Evolutionary conservation across 352 stramenopile genomes (phyloP).

Genomic region (Globisporangium splendens): DNA sequence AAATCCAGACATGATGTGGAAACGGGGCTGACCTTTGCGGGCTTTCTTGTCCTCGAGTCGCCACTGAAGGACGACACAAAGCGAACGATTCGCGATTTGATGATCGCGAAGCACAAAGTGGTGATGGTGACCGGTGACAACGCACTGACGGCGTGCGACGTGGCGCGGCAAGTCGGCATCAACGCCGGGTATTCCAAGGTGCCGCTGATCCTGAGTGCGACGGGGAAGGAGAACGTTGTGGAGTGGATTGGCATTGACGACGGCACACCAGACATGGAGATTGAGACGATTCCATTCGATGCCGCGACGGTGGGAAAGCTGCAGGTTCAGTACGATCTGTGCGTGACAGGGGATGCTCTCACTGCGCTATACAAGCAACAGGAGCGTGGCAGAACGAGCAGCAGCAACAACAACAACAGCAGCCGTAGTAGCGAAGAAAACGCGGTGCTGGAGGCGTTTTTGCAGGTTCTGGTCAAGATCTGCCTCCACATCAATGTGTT

Average conservation of each 20-base stretch:
- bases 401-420: too few relatives aligned
- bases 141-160: constrained; percentile 90
- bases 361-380: constrained; percentile 11
- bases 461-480: constrained; percentile 19
- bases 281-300: constrained; percentile 18
- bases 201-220: constrained; percentile 22
- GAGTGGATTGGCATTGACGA: constrained; percentile 29
- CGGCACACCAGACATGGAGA: constrained; percentile 11
- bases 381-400: not conserved
- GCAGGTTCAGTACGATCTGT: constrained; percentile 24
- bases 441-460: constrained; percentile 24
- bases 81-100: constrained; percentile 80
- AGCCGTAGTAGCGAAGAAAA: constrained; percentile 18
- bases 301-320: constrained; percentile 12
- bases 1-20: constrained; percentile 66
- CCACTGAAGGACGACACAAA: constrained; percentile 91
- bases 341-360: constrained; percentile 36
- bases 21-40: constrained; percentile 81
- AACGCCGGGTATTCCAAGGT: constrained; percentile 18
- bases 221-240: constrained; percentile 4
- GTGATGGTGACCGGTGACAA: constrained; percentile 96
- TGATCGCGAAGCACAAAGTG: constrained; percentile 65
- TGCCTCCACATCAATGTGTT: constrained; percentile 77
- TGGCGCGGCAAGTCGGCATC: constrained; percentile 88
- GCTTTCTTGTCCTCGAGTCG: constrained; percentile 92